Evolutionary conservation across 768 basidiomycete genomes (phyloP).

Genomic region (Leccinellum albellum): DNA sequence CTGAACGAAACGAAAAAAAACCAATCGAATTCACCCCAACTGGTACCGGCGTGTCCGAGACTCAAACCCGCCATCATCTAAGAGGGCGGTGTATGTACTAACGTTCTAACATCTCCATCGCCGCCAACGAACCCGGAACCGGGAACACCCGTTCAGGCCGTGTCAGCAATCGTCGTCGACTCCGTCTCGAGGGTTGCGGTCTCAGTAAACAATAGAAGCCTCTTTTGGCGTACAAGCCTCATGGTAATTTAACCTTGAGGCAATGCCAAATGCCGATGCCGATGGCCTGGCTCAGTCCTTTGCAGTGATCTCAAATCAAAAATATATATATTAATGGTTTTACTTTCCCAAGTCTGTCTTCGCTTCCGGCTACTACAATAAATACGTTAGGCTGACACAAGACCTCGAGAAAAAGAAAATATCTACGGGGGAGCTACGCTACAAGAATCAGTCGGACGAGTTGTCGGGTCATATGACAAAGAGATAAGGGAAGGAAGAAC

Average conservation of each 20-base stretch:
- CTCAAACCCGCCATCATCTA: neutral
- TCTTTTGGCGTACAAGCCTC: constrained; percentile 8
- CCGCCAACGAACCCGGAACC: neutral
- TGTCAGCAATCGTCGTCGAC: too few relatives aligned
- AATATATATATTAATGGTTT: constrained; percentile 14
- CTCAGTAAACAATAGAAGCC: neutral
- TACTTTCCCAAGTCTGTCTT: constrained; percentile 8
- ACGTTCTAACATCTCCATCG: neutral
- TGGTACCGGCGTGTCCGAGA: neutral
- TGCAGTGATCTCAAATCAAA: neutral
- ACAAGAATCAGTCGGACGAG: constrained; percentile 20
- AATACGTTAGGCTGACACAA: constrained; percentile 21
- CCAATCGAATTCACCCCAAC: neutral
- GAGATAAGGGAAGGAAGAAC: constrained; percentile 1
- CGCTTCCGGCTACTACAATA: constrained; percentile 24
- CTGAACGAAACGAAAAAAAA: neutral
- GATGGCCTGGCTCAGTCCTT: neutral
- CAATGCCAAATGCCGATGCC: neutral
- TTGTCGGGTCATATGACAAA: constrained; percentile 4
- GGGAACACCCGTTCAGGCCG: neutral
- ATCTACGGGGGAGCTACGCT: constrained; percentile 31
- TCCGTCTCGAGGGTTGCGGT: too few relatives aligned
- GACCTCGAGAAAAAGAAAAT: constrained; percentile 18
- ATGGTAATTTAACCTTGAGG: constrained; percentile 13
- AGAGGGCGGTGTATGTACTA: neutral